Evolutionary conservation across 306 rosid species (phyloP), one percentile per base, ranked within the genome.

Genomic region (Castanopsis chinensis): DNA sequence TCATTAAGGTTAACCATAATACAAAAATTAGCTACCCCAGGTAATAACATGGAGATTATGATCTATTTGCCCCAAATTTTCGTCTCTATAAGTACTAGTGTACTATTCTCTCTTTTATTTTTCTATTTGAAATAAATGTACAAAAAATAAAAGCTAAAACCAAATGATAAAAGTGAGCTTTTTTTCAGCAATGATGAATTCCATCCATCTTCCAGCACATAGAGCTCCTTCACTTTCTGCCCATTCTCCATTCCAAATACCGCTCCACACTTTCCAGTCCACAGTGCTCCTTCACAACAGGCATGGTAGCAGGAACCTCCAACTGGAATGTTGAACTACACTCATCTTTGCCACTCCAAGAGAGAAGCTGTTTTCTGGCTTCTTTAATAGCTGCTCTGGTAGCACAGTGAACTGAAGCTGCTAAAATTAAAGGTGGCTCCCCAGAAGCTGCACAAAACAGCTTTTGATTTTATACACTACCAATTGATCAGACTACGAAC

Each of bases 281-380:
- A 72, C 88, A 85, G 54, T 86, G 88, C 85, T 85, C 89, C 81
- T 95, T 95, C 32, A 95, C 96, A 79, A 93, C 93, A 43, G 96
- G 92, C 98, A 91, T 83, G 76, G 87, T 91, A 55, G 99, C 99
- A 3, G 99, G 99, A 72, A 93, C 96, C 57, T 77, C 87, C 87
- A 92, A 83, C 32, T 91, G 82, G 86, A 95, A 90, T 57, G 63
- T 54, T 21, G 86, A 69, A 64, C 79, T 78, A 18, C 68, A 23
- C 76, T 35, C 81, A 65, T 84, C 91, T 5, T 37, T 6, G 83
- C 80, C 37, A 55, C 88, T 82, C 99, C 98, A 95, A 72, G 80
- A 81, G 60, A 78, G 82, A 80, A 90, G 80, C 86, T 95, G 98
- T 76, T 88, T 88, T 69, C 96, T 85, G 18, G 98, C 93, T 74